phyloP scores from a whole-genome alignment of 306 rosid species.

The Vigna mungo region DNA sequence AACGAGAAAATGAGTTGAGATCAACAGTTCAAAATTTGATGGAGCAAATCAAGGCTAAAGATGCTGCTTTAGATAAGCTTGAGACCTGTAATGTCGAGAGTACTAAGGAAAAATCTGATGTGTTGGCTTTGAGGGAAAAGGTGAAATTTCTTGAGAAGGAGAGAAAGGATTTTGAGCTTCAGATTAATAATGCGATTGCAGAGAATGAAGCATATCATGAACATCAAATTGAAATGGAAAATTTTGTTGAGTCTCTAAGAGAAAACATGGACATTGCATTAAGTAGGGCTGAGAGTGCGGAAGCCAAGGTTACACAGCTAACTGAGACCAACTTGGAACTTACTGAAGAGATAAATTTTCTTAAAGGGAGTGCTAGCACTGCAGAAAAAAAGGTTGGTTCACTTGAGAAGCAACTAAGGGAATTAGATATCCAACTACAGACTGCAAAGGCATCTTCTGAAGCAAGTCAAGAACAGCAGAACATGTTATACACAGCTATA shows the following conservation, averaged over 20 bases:
- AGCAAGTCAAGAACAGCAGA: slow-evolving; percentile 97
- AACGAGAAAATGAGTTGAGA: slow-evolving; percentile 70
- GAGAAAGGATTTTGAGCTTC: slow-evolving; percentile 52
- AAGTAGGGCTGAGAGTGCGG: slow-evolving; percentile 78
- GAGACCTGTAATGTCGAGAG: slow-evolving; percentile 51
- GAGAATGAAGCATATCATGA: slow-evolving; percentile 60
- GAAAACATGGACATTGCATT: slow-evolving; percentile 67
- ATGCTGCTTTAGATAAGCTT: slow-evolving; percentile 59
- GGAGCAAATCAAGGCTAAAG: slow-evolving; percentile 65
- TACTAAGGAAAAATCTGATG: slow-evolving; percentile 56
- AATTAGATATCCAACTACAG: slow-evolving; percentile 79
- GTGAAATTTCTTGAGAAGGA: slow-evolving; percentile 63
- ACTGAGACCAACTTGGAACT: slow-evolving; percentile 85
- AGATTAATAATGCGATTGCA: slow-evolving; percentile 52
- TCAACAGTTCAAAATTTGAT: slow-evolving; percentile 53
- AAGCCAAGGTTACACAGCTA: slow-evolving; percentile 75
- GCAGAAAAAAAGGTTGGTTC: slow-evolving; percentile 83
- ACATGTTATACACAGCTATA: slow-evolving; percentile 92
- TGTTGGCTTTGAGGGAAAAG: slow-evolving; percentile 63
- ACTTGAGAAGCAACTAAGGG: slow-evolving; percentile 89
- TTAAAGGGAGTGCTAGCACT: slow-evolving; percentile 69
- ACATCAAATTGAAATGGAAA: slow-evolving; percentile 68
- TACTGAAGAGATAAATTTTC: slow-evolving; percentile 85
- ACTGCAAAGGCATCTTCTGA: slow-evolving; percentile 83
- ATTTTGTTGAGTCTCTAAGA: slow-evolving; percentile 61